Conservation (phyloP, 2,329 filamentous ascomycete genomes). For the Phaeosphaeriaceae sp. region DNA sequence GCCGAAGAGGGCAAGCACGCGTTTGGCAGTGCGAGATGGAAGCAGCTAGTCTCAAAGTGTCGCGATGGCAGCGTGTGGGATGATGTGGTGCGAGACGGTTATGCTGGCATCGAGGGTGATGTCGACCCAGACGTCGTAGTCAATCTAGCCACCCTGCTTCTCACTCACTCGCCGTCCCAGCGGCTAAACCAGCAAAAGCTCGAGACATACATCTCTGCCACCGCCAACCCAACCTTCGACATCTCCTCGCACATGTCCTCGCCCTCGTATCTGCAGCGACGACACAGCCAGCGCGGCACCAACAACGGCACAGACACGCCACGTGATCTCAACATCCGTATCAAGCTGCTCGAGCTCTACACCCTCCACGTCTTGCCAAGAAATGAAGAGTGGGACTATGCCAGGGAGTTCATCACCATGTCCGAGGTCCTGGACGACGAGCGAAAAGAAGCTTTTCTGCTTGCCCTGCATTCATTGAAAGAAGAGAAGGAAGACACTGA, state of each 20-base stretch:
- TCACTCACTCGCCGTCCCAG: constrained; percentile 89
- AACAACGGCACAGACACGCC: constrained; percentile 77
- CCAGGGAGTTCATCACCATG: constrained; percentile 85
- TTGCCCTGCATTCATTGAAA: constrained; percentile 81
- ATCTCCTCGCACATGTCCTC: constrained; percentile 68
- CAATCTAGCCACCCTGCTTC: constrained; percentile 85
- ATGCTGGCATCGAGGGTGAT: constrained; percentile 84
- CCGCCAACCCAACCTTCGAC: constrained; percentile 75
- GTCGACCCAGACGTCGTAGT: constrained; percentile 95
- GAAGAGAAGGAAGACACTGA: constrained; percentile 82
- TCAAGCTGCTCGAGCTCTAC: constrained; percentile 94
- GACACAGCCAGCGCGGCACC: constrained; percentile 35
- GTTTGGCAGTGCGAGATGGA: constrained; percentile 87
- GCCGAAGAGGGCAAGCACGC: constrained; percentile 87
- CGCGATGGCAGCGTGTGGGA: constrained; percentile 94
- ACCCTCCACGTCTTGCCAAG: constrained; percentile 92
- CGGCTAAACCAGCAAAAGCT: constrained; percentile 83
- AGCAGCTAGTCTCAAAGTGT: constrained; percentile 79
- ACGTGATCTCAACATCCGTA: constrained; percentile 79
- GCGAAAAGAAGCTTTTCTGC: constrained; percentile 83
- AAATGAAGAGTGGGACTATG: constrained; percentile 96
- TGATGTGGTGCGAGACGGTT: constrained; percentile 84
- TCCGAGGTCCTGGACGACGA: constrained; percentile 92
- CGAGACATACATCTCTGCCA: constrained; percentile 85
- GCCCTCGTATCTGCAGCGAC: constrained; percentile 40